These are phyloP conservation scores for Ascochyta pisi DNA, from an alignment of 2,329 filamentous ascomycete genomes.

Conservation along the genomic window DNA sequence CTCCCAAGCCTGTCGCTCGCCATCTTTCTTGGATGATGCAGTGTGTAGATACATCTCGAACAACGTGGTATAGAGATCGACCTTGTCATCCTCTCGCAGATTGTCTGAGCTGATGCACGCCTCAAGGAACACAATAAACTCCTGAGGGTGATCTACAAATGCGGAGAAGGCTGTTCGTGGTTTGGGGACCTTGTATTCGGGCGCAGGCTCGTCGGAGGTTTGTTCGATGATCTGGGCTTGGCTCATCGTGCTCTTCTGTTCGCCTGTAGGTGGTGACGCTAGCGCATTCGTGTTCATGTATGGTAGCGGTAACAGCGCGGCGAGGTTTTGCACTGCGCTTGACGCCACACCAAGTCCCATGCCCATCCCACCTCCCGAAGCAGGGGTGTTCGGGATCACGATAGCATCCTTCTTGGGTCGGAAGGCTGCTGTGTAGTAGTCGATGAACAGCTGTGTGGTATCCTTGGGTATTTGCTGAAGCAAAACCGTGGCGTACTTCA, in stretches of 20 bases:
- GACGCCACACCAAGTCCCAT: conserved; percentile 61
- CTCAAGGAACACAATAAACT: conserved; percentile 93
- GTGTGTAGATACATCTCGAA: conserved; percentile 99
- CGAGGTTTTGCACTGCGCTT: conserved; percentile 84
- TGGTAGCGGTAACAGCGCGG: conserved; percentile 81
- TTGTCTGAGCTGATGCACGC: conserved; percentile 77
- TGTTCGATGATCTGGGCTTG: conserved; percentile 62
- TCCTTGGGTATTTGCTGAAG: conserved; percentile 84
- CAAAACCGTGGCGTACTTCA: conserved; percentile 93
- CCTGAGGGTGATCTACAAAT: conserved; percentile 90
- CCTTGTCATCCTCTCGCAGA: conserved; percentile 75
- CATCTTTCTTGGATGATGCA: conserved; percentile 75
- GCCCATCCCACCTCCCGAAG: conserved; percentile 51
- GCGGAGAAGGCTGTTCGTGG: conserved; percentile 92
- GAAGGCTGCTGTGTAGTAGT: conserved; percentile 91
- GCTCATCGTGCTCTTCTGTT: conserved; percentile 60
- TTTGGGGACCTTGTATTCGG: conserved; percentile 77
- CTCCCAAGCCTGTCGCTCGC: conserved; percentile 81
- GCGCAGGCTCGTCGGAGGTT: conserved; percentile 58
- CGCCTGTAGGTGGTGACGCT: conserved; percentile 61
- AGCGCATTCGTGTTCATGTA: conserved; percentile 75
- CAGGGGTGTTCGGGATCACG: conserved; percentile 56
- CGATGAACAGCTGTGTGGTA: conserved; percentile 86
- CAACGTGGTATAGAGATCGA: conserved; percentile 90
- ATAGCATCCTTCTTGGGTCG: conserved; percentile 71